Evolutionary conservation across 2,329 filamentous ascomycete species (phyloP), one percentile per base, ranked within the genome.

Genomic region (Fusarium nelsonii): DNA sequence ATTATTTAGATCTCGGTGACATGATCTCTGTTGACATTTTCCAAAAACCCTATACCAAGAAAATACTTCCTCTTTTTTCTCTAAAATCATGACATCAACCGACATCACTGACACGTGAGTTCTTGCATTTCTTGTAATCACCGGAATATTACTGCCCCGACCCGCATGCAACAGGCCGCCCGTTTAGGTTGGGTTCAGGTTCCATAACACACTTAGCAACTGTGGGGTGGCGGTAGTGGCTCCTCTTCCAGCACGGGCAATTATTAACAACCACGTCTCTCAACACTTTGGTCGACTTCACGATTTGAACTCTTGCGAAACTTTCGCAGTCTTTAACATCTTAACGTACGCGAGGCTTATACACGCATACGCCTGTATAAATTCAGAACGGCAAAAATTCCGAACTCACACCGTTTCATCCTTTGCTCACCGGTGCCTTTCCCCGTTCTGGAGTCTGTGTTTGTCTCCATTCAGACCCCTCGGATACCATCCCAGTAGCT

Each of bases 251-350:
- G 41, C 63, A 59, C 44, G 40, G 55, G 63, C 44, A 70, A 60
- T 67, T 58, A 57, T 73, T 62, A 65, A 59, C 52, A 68, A 73
- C 71, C 70, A 74, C 71, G 65, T 73, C 71, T 71, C 71, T 73
- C 71, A 73, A 68, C 71, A 71, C 58, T 63, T 60, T 41, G 40
- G 23, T 55, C 16, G 39, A 50, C 60, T 37, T 41, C 40, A 43
- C 57, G 49, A 36, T 20, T 45, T 51, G 36, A 60, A 50, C 40
- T 53, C 57, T 60, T 48, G 18, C 53, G 33, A 55, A 33, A 48
- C 44, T 37, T 37, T 53, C 18, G 20, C 54, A 28, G 40, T 43
- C 20, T 46, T 4, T 14, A 15, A 20, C 37, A 8, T 16, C 20
- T 20, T 28, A n/a, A 43, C 8, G 48, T 6, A 28, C 48, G 26